Percentiles rank a stretch among this genome's conserved stretches.
Evolutionary conservation across 2,329 filamentous ascomycete species (phyloP).

Genomic region (Cercospora citrullina): DNA sequence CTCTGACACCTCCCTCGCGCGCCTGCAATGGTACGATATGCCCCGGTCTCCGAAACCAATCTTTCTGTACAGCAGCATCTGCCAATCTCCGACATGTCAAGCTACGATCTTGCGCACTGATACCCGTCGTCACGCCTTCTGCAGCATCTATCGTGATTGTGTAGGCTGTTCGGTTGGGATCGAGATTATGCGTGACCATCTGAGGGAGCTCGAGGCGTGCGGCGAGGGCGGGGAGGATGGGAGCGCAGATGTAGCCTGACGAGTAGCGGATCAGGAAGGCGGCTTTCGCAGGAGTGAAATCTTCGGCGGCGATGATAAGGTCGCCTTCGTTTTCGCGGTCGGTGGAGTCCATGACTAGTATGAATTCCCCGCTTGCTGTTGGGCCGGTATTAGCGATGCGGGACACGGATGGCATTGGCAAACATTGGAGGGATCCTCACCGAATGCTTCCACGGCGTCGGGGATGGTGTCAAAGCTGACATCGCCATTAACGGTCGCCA

Average conservation of each 20-base stretch:
- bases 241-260: slow-evolving; percentile 86
- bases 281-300: slow-evolving; percentile 85
- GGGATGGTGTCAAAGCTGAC: slow-evolving; percentile 48
- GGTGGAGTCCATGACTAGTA: slow-evolving; percentile 90
- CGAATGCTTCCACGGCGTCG: slow-evolving; percentile 48
- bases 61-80: slow-evolving; percentile 57
- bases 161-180: slow-evolving; percentile 90
- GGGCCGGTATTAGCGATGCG: neutral
- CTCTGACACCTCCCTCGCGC: slow-evolving; percentile 74
- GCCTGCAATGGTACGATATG: slow-evolving; percentile 87
- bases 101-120: slow-evolving; percentile 82
- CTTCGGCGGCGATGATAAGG: slow-evolving; percentile 87
- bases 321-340: slow-evolving; percentile 97
- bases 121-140: slow-evolving; percentile 77
- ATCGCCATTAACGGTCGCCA: slow-evolving; percentile 36
- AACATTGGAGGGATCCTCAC: slow-evolving; percentile 30
- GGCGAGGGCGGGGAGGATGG: slow-evolving; percentile 70
- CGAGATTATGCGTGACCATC: slow-evolving; percentile 77
- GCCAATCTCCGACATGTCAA: slow-evolving; percentile 79
- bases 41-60: slow-evolving; percentile 75
- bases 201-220: slow-evolving; percentile 74
- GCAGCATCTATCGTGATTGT: slow-evolving; percentile 83
- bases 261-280: slow-evolving; percentile 93
- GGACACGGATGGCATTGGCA: neutral
- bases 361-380: slow-evolving; percentile 69